Evolutionary conservation across 768 basidiomycete genomes (phyloP), one percentile per base, ranked within the genome.

Genomic region (Boletus pseudo-olivaceus): DNA sequence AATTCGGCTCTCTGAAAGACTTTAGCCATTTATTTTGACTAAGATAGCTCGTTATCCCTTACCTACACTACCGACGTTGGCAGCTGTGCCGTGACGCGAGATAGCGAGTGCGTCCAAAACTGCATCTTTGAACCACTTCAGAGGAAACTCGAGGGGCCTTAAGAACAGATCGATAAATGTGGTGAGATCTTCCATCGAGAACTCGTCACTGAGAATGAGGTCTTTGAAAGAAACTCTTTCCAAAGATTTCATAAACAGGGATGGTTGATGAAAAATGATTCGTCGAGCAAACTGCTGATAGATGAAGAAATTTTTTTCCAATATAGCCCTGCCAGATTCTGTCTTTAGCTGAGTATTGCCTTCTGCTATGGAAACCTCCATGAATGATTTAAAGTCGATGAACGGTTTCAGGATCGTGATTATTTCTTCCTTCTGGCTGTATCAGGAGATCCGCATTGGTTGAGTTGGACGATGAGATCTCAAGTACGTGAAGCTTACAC

Each of bases 171-270:
- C 20, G 2, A 50, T 0, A 37, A 68, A 61, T 47, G 34, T 55
- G 27, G 20, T 3, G 8, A 58, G 11, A 40, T 73, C 69, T 5
- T 66, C 67, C 0, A 56, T 29, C 0, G 63, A 56, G 42, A 73
- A 71, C 30, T 71, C 64, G 4, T 73, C 63, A 29, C 66, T 62
- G 38, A 72, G 57, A 20, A 72, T 35, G n/a, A 73, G 47, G 45
- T 73, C 71, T 43, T 62, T 62, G 47, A 73, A 61, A 14, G 71
- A 73, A 3, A 69, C 71, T 37, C 61, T 72, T 14, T 62, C 62
- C 26, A 64, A n/a, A 4, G 69, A 53, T 43, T 67, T 68, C 58
- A 63, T 53, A 32, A 65, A 68, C 3, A 73, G 60, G 11, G 34
- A 53, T 1, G 64, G 65, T 11, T 73, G 52, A 20, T 73, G 58